phyloP scores from a whole-genome alignment of 1,284 basidiomycete genomes.

The Tilletia setariae region DNA sequence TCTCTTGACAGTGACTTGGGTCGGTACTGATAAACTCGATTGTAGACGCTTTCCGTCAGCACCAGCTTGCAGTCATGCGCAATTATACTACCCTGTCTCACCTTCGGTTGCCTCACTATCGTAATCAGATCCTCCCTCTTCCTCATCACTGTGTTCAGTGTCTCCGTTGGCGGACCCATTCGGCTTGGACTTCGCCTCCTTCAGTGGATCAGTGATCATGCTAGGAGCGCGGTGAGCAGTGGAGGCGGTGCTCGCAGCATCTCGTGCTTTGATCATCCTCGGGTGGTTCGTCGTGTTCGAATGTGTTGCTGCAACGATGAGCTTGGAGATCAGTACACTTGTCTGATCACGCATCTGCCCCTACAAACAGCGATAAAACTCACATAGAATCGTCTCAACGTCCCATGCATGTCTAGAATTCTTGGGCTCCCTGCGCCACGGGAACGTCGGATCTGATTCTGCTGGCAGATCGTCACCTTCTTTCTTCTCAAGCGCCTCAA shows the following conservation, averaged over 20 bases:
- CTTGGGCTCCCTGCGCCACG: slow-evolving; percentile 4
- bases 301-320: slow-evolving; percentile 32
- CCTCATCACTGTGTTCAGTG: slow-evolving; percentile 14
- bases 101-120: slow-evolving; percentile 24
- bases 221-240: not conserved
- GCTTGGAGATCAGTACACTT: not conserved
- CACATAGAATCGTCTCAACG: slow-evolving; percentile 47
- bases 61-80: no score
- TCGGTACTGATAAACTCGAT: not conserved
- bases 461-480: slow-evolving; percentile 5
- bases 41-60: no score
- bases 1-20: slow-evolving; percentile 3
- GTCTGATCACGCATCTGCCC: no score
- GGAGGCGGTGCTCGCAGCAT: slow-evolving; percentile 34
- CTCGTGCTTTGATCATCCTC: slow-evolving; percentile 37
- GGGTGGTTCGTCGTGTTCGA: slow-evolving; percentile 53
- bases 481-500: not conserved
- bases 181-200: not conserved
- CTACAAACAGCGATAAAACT: no score
- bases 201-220: not conserved
- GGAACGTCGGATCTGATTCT: slow-evolving; percentile 8
- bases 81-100: not conserved
- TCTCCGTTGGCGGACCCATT: not conserved
- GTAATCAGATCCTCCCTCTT: slow-evolving; percentile 18
- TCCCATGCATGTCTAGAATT: slow-evolving; percentile 35